phyloP scores from a whole-genome alignment of 176 grass and related monocot genomes.

The Alopecurus myosuroides region DNA sequence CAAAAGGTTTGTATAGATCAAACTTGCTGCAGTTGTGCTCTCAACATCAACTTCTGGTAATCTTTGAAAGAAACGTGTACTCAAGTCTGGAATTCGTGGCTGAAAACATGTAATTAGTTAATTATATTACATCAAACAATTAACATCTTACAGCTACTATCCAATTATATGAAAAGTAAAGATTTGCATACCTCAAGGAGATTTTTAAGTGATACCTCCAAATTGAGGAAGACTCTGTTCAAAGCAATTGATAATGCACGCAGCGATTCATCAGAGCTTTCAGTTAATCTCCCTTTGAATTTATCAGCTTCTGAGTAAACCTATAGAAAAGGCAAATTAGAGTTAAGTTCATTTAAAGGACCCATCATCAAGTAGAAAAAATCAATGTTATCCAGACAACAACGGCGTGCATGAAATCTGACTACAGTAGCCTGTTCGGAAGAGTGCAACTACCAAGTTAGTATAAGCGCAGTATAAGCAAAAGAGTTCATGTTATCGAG shows the following conservation, averaged over 20 bases:
- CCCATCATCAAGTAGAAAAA: neutral
- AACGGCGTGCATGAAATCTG: neutral
- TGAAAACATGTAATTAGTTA: neutral
- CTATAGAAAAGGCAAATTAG: slow-evolving; percentile 28
- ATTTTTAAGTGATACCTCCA: slow-evolving; percentile 59
- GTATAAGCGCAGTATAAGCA: neutral
- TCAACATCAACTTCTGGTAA: slow-evolving; percentile 46
- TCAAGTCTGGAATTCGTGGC: slow-evolving; percentile 21
- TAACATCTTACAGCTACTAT: neutral
- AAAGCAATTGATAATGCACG: slow-evolving; percentile 39
- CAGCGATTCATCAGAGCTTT: slow-evolving; percentile 60
- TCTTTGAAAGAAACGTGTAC: slow-evolving; percentile 48
- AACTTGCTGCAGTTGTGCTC: slow-evolving; percentile 34
- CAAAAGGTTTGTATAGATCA: slow-evolving; percentile 77
- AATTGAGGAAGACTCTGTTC: slow-evolving; percentile 56
- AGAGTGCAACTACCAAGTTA: neutral
- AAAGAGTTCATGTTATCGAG: neutral
- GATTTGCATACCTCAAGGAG: slow-evolving; percentile 43
- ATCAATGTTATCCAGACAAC: neutral
- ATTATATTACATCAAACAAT: slow-evolving; percentile 1
- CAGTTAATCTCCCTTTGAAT: slow-evolving; percentile 48
- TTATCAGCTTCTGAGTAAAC: slow-evolving; percentile 72
- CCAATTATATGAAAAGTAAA: slow-evolving; percentile 19
- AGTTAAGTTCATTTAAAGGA: slow-evolving; percentile 6
- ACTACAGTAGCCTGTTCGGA: slow-evolving; percentile 1